These are phyloP conservation scores for Pittosporum tobira DNA, from an alignment of 129 eudicot genomes.

Conservation along the genomic window DNA sequence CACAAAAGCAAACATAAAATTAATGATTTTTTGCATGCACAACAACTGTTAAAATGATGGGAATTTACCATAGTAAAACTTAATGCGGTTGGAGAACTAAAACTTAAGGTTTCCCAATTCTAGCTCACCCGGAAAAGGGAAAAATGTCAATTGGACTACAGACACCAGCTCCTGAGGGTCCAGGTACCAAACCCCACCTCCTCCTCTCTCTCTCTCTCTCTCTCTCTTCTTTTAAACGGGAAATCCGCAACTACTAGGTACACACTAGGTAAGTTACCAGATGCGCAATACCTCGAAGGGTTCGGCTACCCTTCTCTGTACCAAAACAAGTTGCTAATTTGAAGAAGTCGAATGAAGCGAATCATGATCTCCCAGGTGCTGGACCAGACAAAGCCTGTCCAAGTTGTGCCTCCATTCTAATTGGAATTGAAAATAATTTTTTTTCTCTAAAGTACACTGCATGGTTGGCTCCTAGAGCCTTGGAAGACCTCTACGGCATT, in stretches of 20 bases:
- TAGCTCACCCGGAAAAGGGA: conserved; percentile 20
- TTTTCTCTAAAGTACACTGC: conserved; percentile 25
- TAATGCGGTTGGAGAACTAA: neutral
- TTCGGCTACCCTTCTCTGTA: conserved; percentile 16
- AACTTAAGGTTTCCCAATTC: neutral
- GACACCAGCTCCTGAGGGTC: conserved; percentile 19
- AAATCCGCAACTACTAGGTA: no score
- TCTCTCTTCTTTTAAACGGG: no score
- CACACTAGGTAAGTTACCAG: no score
- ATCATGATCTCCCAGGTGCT: conserved; percentile 10
- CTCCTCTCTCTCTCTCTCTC: no score
- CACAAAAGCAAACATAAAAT: neutral
- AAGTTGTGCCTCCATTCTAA: conserved; percentile 12
- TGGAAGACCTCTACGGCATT: conserved; percentile 37
- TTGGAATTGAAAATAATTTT: conserved; percentile 26
- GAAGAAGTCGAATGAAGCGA: conserved; percentile 18
- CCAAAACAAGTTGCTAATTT: conserved; percentile 15
- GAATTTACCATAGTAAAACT: neutral
- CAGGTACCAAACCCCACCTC: no score
- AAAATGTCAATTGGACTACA: conserved; percentile 18
- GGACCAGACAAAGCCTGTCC: neutral
- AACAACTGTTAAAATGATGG: neutral
- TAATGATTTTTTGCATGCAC: neutral
- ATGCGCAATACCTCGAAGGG: no score
- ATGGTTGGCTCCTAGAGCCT: conserved; percentile 47